phyloP scores from a whole-genome alignment of 2,329 filamentous ascomycete species.

The Basipetospora chlamydospora region DNA sequence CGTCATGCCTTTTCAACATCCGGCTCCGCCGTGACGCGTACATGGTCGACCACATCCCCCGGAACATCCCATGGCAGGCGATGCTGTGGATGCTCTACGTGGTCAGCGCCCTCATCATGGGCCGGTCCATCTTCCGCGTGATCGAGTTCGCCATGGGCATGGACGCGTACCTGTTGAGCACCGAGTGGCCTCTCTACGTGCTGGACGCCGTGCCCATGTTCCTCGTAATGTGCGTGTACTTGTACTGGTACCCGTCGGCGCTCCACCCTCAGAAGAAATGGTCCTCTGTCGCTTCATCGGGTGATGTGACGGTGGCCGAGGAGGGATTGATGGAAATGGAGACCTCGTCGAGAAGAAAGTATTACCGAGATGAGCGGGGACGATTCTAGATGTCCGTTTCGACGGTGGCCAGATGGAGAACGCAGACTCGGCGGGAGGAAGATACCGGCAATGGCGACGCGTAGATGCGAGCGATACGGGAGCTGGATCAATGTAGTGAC shows the following conservation, averaged over 20 bases:
- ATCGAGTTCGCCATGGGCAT: slow-evolving; percentile 31
- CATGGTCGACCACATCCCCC: slow-evolving; percentile 9
- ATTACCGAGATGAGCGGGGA: no score
- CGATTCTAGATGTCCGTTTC: no score
- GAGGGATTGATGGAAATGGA: no score
- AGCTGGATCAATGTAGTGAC: no score
- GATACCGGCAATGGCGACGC: no score
- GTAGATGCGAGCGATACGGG: no score
- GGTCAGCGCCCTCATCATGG: slow-evolving; percentile 22
- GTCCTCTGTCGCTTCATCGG: no score
- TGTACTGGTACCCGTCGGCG: slow-evolving; percentile 6
- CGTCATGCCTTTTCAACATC: slow-evolving; percentile 30
- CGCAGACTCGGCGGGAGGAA: no score
- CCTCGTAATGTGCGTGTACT: slow-evolving; percentile 11
- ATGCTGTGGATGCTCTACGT: slow-evolving; percentile 21
- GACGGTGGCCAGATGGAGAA: no score
- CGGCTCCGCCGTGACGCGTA: slow-evolving; percentile 12
- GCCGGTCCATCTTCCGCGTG: slow-evolving; percentile 29
- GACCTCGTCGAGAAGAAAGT: no score
- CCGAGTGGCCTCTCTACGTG: slow-evolving; percentile 28
- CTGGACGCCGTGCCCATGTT: slow-evolving; percentile 18
- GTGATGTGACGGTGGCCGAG: no score
- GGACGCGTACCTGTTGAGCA: slow-evolving; percentile 21
- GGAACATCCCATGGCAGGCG: slow-evolving; percentile 19
- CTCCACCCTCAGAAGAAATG: background rate